Evolutionary conservation across 106 monocot genomes (phyloP), one percentile per base, ranked within the genome.

Genomic region (Dendrobium huoshanense): DNA sequence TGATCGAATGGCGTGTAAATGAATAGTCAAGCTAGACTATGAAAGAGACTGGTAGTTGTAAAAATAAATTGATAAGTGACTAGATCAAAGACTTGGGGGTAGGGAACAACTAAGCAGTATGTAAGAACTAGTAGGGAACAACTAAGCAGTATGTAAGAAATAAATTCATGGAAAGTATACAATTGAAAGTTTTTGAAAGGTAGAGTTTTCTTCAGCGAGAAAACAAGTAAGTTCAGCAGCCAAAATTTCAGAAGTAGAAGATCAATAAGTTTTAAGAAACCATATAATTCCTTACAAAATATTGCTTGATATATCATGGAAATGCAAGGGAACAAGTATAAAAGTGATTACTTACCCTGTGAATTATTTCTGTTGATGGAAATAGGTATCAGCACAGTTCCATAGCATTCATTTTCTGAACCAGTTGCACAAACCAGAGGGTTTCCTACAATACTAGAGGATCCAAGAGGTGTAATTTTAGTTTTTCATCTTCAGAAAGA

Each of bases 371-470:
- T 73, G 73, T 79, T 79, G 83, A 75, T 79, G 74, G 83, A 84
- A 73, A 84, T 75, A 47, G 79, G 83, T 59, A 79, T 79, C 27
- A 51, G 73, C 73, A 84, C 72, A 1, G 83, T 79, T 42, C 83
- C 79, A 75, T 78, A 84, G 42, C 83, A 84, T 18, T 74, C 58
- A 44, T 73, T 79, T 29, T 79, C 83, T 37, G 61, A 79, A 41
- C 83, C 83, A 79, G 79, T 84, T 5, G 83, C 79, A 79, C 83
- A 84, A 54, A 84, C 72, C 64, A 84, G 75, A 24, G 83, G 83
- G 73, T 84, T 84, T 47, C 83, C 83, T 22, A 84, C 75, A 79
- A 84, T 84, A 44, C 83, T 84, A 58, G 68, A 82, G 41, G 41
- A 82, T 37, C n/a, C 56, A 41, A 67, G 24, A 81, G 6, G 44